A percentile compares a stretch with the other conserved stretches of the same genome.
Evolutionary conservation across 2,329 filamentous ascomycete genomes (phyloP).

Genomic region (Diaporthe capsici): DNA sequence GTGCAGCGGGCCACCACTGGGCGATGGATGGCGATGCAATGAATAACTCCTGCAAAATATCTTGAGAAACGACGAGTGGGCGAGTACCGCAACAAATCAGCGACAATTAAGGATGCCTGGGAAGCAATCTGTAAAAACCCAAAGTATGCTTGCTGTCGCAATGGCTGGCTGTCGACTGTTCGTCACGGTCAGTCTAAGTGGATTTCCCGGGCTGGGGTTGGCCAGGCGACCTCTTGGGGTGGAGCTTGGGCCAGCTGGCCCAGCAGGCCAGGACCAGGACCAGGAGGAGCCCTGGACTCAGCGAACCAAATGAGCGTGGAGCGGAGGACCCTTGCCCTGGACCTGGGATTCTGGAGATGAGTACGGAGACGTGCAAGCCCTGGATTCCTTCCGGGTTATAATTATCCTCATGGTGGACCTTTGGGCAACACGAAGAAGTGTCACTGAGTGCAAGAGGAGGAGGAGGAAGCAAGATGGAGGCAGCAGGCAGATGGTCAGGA

Average conservation of each 20-base stretch:
- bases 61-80: not conserved
- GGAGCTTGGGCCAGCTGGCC: conserved; percentile 31
- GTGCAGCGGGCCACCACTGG: conserved; percentile 18
- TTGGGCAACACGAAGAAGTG: conserved; percentile 18
- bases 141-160: not conserved
- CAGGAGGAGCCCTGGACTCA: conserved; percentile 19
- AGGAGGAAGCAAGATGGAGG: conserved; percentile 7
- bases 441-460: not conserved
- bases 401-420: conserved; percentile 34
- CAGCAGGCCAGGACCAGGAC: conserved; percentile 1
- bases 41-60: not conserved
- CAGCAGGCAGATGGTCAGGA: not conserved
- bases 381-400: conserved; percentile 31
- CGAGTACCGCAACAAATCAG: conserved; percentile 22
- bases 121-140: not conserved
- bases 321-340: conserved; percentile 31
- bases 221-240: conserved; percentile 21
- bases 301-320: conserved; percentile 21
- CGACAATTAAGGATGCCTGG: conserved; percentile 22
- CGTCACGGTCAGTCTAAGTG: conserved; percentile 16
- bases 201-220: conserved; percentile 25
- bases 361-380: conserved; percentile 31
- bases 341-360: conserved; percentile 25
- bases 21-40: conserved; percentile 12
- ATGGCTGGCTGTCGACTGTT: conserved; percentile 22